Conservation (phyloP, 2,329 filamentous ascomycete genomes). For the Hypoxylon sp. region DNA sequence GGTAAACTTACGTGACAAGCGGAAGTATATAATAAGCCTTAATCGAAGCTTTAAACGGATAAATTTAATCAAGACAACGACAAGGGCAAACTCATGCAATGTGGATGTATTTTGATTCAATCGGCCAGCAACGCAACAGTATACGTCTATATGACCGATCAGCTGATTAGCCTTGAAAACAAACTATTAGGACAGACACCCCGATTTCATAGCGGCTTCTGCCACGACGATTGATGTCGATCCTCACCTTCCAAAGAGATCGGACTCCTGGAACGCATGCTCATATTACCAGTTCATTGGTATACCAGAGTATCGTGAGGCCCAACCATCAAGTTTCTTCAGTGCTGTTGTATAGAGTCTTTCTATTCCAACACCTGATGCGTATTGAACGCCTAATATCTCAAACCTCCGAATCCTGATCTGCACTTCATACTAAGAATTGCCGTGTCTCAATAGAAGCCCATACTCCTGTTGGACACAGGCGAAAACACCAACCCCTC, state of each 20-base stretch:
- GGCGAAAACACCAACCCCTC: slow-evolving; percentile 61
- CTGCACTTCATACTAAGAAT: slow-evolving; percentile 9
- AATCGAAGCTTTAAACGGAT: background rate
- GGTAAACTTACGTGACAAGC: background rate
- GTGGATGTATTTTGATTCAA: slow-evolving; percentile 5
- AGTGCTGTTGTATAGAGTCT: slow-evolving; percentile 22
- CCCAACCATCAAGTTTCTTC: slow-evolving; percentile 18
- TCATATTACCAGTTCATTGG: slow-evolving; percentile 3
- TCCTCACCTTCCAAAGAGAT: slow-evolving; percentile 15
- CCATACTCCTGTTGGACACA: slow-evolving; percentile 58
- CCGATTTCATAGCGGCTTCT: slow-evolving; percentile 13
- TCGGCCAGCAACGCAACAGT: background rate
- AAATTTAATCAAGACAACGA: too few species aligned
- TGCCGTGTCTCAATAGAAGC: slow-evolving; percentile 59
- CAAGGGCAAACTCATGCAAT: background rate
- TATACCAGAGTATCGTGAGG: slow-evolving; percentile 20
- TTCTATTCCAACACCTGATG: slow-evolving; percentile 35
- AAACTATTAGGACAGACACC: slow-evolving; percentile 2
- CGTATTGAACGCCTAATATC: slow-evolving; percentile 5
- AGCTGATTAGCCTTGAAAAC: background rate
- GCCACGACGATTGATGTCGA: background rate
- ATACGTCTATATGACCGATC: background rate
- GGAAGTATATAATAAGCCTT: background rate
- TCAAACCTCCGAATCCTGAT: slow-evolving; percentile 12
- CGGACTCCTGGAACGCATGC: slow-evolving; percentile 3